Conservation (phyloP, 208 protist species). For the Trypanosoma melophagium region DNA sequence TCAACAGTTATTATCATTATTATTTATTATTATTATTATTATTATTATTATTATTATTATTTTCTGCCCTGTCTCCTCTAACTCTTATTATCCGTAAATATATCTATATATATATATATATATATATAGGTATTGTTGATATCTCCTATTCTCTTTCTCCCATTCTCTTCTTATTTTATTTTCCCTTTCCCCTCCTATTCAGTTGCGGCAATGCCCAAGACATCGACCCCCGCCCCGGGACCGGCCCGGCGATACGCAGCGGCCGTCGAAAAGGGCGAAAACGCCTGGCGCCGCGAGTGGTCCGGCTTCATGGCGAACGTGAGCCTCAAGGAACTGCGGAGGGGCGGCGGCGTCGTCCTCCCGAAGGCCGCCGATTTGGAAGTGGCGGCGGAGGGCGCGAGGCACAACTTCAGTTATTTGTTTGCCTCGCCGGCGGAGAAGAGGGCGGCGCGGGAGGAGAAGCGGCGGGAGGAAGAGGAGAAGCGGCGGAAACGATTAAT, state of each 20-base stretch:
- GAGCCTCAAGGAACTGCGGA: slow-evolving; percentile 65
- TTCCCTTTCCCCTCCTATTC: slow-evolving; percentile 4
- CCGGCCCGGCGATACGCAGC: slow-evolving; percentile 68
- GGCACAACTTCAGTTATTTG: slow-evolving; percentile 67
- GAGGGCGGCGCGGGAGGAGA: slow-evolving; percentile 55
- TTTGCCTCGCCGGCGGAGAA: slow-evolving; percentile 81
- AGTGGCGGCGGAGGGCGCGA: slow-evolving; percentile 8
- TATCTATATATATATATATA: slow-evolving; percentile 8
- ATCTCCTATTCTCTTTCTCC: slow-evolving; percentile 5
- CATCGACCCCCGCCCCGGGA: slow-evolving; percentile 3
- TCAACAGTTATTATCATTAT: too few relatives aligned
- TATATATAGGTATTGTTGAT: not conserved
- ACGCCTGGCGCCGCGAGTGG: slow-evolving; percentile 84
- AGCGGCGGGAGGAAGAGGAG: slow-evolving; percentile 34
- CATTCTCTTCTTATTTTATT: slow-evolving; percentile 8
- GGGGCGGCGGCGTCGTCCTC: slow-evolving; percentile 61
- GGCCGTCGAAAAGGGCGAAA: slow-evolving; percentile 74
- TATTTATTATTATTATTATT: too few relatives aligned
- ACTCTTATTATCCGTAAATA: too few relatives aligned
- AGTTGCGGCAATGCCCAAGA: slow-evolving; percentile 18
- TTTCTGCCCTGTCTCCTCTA: too few relatives aligned
- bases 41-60: not conserved
- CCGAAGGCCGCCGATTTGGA: slow-evolving; percentile 60
- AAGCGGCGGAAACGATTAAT: slow-evolving; percentile 28
- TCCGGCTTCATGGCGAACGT: slow-evolving; percentile 85